phyloP scores from a whole-genome alignment of 2,329 filamentous ascomycete genomes.

The Colletotrichum gloeosporioides region DNA sequence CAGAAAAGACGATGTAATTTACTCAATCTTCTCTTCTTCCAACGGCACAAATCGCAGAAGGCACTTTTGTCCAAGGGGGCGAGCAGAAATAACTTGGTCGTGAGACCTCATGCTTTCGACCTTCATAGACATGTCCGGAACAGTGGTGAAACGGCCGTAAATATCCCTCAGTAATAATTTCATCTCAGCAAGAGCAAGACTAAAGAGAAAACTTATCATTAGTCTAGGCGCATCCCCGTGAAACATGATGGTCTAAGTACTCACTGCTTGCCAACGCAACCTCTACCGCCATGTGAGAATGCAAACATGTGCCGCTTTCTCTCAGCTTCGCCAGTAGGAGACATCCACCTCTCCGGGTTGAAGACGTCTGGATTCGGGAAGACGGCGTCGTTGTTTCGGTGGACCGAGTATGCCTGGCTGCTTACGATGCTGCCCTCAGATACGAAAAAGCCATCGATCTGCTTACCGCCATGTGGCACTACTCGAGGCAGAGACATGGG shows the following conservation, averaged over 20 bases:
- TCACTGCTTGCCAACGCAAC: constrained; percentile 71
- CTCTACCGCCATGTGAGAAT: constrained; percentile 68
- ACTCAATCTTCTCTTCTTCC: not conserved
- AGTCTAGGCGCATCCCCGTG: constrained; percentile 25
- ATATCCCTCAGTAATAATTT: not conserved
- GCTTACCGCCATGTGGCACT: constrained; percentile 58
- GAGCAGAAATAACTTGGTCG: constrained; percentile 11
- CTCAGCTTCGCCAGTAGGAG: constrained; percentile 74
- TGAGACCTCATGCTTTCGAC: constrained; percentile 9
- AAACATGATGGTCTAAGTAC: constrained; percentile 35
- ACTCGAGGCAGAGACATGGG: constrained; percentile 69
- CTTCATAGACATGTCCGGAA: not conserved
- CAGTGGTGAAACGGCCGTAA: not conserved
- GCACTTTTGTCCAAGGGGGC: not conserved
- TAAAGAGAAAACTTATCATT: not conserved
- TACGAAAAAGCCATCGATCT: constrained; percentile 59
- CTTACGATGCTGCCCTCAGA: constrained; percentile 62
- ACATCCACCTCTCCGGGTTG: constrained; percentile 84
- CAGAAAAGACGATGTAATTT: not conserved
- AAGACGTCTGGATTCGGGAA: constrained; percentile 82
- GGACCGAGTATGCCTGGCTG: constrained; percentile 65
- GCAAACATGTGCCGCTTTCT: constrained; percentile 67
- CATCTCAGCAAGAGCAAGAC: constrained; percentile 11
- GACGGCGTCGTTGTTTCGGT: constrained; percentile 64
- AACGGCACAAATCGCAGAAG: not conserved